Conservation (phyloP, 768 basidiomycete species). For the Trametes coccinea region DNA sequence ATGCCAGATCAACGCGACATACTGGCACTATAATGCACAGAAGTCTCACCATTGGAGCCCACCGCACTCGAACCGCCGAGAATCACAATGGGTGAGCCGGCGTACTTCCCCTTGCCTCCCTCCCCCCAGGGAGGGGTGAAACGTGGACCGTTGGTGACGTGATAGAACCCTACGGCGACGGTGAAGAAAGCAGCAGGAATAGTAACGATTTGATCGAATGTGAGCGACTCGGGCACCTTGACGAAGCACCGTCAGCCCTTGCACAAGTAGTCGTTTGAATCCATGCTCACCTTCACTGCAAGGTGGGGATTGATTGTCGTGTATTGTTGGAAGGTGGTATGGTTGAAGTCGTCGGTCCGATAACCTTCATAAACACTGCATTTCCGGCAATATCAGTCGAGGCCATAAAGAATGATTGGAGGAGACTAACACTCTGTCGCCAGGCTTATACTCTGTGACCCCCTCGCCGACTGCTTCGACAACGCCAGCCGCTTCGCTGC, state of each 20-base stretch:
- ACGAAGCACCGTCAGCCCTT: slow-evolving; percentile 7
- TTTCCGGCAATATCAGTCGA: not conserved
- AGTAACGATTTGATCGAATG: slow-evolving; percentile 17
- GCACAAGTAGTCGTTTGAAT: too few species aligned
- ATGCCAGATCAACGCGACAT: too few species aligned
- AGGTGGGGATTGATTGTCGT: slow-evolving; percentile 24
- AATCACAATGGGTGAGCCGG: slow-evolving; percentile 12
- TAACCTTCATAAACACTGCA: too few species aligned
- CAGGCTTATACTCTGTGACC: slow-evolving; percentile 15
- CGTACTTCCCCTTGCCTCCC: slow-evolving; percentile 16
- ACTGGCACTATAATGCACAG: too few species aligned
- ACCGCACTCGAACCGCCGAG: too few species aligned
- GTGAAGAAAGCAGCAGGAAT: slow-evolving; percentile 9
- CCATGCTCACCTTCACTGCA: slow-evolving; percentile 21
- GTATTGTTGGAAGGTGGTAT: slow-evolving; percentile 27
- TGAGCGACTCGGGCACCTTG: slow-evolving; percentile 14
- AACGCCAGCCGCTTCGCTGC: too few species aligned
- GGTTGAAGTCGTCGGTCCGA: not conserved
- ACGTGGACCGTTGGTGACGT: not conserved
- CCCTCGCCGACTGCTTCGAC: too few species aligned
- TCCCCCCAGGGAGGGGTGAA: slow-evolving; percentile 24
- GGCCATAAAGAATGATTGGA: too few species aligned
- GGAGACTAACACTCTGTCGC: slow-evolving; percentile 40
- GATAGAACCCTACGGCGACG: slow-evolving; percentile 30
- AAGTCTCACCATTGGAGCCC: too few species aligned